These are phyloP conservation scores for Lomentospora prolificans DNA, from an alignment of 2,329 filamentous ascomycete genomes.

Conservation along the genomic window DNA sequence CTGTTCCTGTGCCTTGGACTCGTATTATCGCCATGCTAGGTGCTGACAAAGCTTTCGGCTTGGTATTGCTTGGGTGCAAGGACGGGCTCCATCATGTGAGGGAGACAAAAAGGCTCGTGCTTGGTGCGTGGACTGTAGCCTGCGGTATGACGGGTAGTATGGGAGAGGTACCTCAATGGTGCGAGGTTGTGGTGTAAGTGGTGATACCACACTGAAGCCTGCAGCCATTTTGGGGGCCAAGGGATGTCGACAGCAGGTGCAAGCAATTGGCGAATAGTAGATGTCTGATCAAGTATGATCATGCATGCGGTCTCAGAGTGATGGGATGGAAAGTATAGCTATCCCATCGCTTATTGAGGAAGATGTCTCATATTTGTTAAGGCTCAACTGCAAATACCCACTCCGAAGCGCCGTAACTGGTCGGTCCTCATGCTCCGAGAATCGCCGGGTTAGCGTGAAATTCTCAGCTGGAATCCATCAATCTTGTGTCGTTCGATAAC, in stretches of 20 bases:
- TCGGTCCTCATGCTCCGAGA: too few relatives aligned
- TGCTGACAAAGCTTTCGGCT: too few relatives aligned
- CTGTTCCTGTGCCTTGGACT: background rate
- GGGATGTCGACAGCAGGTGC: background rate
- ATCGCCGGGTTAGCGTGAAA: background rate
- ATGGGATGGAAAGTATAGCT: background rate
- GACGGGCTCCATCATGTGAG: too few relatives aligned
- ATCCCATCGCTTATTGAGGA: background rate
- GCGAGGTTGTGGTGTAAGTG: too few relatives aligned
- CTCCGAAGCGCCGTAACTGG: background rate
- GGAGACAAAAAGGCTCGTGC: too few relatives aligned
- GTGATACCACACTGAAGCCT: too few relatives aligned
- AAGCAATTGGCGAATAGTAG: background rate
- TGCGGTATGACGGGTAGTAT: too few relatives aligned
- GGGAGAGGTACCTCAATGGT: too few relatives aligned
- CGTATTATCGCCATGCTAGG: too few relatives aligned
- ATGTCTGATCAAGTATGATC: background rate
- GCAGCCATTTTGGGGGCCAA: too few relatives aligned
- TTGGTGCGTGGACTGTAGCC: too few relatives aligned
- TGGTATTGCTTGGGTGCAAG: too few relatives aligned
- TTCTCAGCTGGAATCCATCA: background rate
- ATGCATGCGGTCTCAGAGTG: background rate
- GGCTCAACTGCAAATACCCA: background rate
- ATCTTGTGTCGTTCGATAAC: background rate
- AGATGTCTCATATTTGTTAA: constrained; percentile 2